These are phyloP conservation scores for Aegilops longissima DNA, from an alignment of 176 grass and related monocot genomes.

Conservation along the genomic window DNA sequence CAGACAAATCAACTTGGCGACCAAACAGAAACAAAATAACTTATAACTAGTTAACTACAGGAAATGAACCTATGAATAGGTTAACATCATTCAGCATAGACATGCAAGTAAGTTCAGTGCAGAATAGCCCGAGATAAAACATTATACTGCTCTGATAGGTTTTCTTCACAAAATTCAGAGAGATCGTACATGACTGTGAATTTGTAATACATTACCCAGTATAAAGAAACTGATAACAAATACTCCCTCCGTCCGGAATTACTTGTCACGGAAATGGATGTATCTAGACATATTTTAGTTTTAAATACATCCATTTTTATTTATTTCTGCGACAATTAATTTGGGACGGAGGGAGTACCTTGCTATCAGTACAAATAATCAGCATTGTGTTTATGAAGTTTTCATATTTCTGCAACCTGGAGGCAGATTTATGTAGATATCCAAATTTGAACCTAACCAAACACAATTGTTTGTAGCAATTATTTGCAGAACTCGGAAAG, in stretches of 20 bases:
- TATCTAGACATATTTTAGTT: too few relatives aligned
- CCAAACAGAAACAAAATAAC: neutral
- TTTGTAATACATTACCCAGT: conserved; percentile 17
- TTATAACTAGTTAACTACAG: neutral
- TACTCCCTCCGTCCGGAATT: too few relatives aligned
- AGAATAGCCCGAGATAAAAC: conserved; percentile 6
- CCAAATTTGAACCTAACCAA: neutral
- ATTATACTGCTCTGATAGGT: conserved; percentile 21
- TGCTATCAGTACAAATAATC: neutral
- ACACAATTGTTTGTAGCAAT: neutral
- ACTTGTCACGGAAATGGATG: too few relatives aligned
- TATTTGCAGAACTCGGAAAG: neutral
- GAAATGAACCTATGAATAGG: neutral
- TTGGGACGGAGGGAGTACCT: neutral
- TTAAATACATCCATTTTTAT: too few relatives aligned
- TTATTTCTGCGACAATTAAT: too few relatives aligned
- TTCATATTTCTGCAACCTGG: neutral
- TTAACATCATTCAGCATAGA: neutral
- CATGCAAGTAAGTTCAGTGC: conserved; percentile 6
- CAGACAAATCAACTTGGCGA: neutral
- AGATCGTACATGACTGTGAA: conserved; percentile 10
- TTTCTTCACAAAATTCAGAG: conserved; percentile 13
- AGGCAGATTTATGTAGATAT: neutral
- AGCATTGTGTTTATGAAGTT: neutral
- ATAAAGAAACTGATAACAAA: neutral